phyloP scores from a whole-genome alignment of 139 green algal species.

The Coelastrella sp. region DNA sequence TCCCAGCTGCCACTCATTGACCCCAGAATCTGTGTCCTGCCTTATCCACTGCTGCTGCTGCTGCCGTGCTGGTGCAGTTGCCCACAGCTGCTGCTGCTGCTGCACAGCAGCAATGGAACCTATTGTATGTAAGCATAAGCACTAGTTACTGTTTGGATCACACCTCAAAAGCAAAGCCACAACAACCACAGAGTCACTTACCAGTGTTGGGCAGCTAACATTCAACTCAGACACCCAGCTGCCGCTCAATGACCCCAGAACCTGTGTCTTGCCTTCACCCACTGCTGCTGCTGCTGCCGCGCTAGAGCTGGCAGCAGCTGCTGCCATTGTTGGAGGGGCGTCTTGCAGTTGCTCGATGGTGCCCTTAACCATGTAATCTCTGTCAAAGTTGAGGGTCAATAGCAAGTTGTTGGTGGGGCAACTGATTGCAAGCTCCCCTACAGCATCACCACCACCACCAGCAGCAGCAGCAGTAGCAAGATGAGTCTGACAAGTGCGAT shows the following conservation, averaged over 20 bases:
- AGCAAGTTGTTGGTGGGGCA: slow-evolving; percentile 47
- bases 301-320: background rate
- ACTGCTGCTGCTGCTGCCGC: slow-evolving; percentile 36
- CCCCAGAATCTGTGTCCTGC: too few species aligned
- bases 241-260: slow-evolving; percentile 43
- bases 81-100: too few species aligned
- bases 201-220: slow-evolving; percentile 46
- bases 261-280: background rate
- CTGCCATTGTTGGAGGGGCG: background rate
- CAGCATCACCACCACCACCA: slow-evolving; percentile 50
- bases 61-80: too few species aligned
- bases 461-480: background rate
- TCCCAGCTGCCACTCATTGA: too few species aligned
- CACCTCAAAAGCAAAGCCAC: background rate
- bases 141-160: too few species aligned
- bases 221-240: slow-evolving; percentile 12
- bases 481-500: background rate
- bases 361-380: slow-evolving; percentile 51
- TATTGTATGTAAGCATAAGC: too few species aligned
- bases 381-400: slow-evolving; percentile 46
- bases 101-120: too few species aligned
- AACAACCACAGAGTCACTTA: background rate
- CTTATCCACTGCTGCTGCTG: too few species aligned
- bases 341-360: slow-evolving; percentile 44
- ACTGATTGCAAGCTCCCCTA: slow-evolving; percentile 55